A percentile compares a stretch with the other conserved stretches of the same genome.
phyloP scores from a whole-genome alignment of 163 green algal genomes.

The Scenedesmus sp. region DNA sequence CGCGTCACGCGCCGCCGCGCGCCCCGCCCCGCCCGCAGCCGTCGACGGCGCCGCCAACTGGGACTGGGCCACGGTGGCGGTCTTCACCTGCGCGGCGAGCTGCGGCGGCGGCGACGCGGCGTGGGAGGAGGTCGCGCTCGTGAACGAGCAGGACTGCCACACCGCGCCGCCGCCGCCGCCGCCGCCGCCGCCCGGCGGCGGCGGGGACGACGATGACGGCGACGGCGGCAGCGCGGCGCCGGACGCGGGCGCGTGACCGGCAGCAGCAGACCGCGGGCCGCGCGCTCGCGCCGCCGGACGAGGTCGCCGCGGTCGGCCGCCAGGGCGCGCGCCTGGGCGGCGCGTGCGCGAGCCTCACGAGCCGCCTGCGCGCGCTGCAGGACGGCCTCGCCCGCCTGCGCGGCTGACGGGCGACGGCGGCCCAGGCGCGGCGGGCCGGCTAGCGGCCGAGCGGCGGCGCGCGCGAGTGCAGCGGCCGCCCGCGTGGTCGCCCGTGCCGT shows the following conservation, averaged over 20 bases:
- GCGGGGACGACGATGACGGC: no score
- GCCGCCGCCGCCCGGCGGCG: no score
- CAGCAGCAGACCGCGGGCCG: background rate
- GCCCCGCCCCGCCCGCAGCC: conserved; percentile 31
- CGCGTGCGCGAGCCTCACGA: conserved; percentile 15
- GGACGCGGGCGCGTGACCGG: no score
- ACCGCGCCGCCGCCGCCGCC: background rate
- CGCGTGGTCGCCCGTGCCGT: no score
- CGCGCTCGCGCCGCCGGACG: background rate
- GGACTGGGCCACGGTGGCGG: conserved; percentile 55
- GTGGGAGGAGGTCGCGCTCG: conserved; percentile 49
- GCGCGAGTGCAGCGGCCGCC: no score
- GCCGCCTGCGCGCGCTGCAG: conserved; percentile 30
- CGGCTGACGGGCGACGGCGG: no score
- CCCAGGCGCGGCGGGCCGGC: no score
- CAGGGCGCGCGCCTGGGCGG: conserved; percentile 10
- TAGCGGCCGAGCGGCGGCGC: no score
- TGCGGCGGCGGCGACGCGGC: conserved; percentile 30
- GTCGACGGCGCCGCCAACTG: conserved; percentile 47
- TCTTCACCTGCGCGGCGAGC: conserved; percentile 51
- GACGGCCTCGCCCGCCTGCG: conserved; percentile 17
- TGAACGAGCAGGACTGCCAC: conserved; percentile 55
- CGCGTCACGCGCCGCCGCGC: background rate
- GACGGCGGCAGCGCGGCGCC: no score
- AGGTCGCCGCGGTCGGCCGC: conserved; percentile 14